These are phyloP conservation scores for Aspergillus hiratsukae DNA, from an alignment of 2,329 filamentous ascomycete species.

Conservation along the genomic window DNA sequence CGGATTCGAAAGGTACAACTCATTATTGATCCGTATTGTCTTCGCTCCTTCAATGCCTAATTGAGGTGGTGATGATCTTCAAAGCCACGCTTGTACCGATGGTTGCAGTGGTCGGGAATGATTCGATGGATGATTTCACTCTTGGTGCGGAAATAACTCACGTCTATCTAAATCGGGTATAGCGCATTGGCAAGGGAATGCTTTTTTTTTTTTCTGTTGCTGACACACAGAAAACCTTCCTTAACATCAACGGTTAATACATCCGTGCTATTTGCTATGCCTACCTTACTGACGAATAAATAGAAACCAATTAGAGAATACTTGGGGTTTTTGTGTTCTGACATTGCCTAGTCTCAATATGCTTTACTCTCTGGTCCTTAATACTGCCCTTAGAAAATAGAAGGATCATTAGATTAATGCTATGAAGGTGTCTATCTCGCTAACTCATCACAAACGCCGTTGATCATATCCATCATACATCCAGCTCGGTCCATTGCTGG, in stretches of 20 bases:
- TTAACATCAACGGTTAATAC: background rate
- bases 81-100: background rate
- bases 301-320: background rate
- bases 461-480: background rate
- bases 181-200: background rate
- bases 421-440: background rate
- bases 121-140: background rate
- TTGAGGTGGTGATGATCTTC: background rate
- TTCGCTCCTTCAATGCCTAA: background rate
- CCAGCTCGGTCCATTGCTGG: constrained; percentile 20
- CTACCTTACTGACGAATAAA: too few relatives aligned
- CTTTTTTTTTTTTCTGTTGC: background rate
- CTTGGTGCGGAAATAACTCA: background rate
- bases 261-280: background rate
- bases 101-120: background rate
- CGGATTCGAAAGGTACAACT: background rate
- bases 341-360: background rate
- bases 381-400: too few relatives aligned
- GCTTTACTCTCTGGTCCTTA: too few relatives aligned
- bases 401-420: background rate
- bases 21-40: background rate
- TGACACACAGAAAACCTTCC: too few relatives aligned
- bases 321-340: background rate
- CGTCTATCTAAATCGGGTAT: background rate
- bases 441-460: background rate